Percentiles rank a stretch among this genome's conserved stretches.
These are phyloP conservation scores for Didymella keratinophila DNA, from an alignment of 2,329 filamentous ascomycete genomes.

Conservation along the genomic window DNA sequence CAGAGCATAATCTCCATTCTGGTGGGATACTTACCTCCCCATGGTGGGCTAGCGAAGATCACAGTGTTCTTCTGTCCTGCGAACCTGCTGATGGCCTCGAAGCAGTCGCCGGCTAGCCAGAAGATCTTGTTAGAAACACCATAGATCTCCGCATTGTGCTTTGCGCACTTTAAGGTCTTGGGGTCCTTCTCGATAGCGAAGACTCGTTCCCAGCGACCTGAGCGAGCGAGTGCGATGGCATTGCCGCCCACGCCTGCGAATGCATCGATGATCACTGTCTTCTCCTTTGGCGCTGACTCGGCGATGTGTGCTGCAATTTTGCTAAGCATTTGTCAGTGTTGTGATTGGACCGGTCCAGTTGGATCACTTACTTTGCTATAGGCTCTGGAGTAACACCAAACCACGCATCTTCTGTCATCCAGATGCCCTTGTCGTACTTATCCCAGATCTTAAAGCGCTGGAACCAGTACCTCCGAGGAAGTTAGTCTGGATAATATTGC, in stretches of 20 bases:
- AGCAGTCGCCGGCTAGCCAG: conserved; percentile 88
- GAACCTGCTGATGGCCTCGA: conserved; percentile 70
- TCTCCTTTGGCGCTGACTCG: conserved; percentile 61
- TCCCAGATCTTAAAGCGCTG: conserved; percentile 90
- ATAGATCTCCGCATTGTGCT: conserved; percentile 89
- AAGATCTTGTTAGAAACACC: conserved; percentile 79
- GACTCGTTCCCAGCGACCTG: conserved; percentile 79
- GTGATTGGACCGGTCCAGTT: not conserved
- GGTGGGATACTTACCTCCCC: conserved; percentile 66
- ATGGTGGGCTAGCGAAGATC: conserved; percentile 76
- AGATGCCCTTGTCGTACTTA: conserved; percentile 84
- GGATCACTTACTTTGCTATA: conserved; percentile 72
- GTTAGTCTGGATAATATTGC: too few relatives aligned
- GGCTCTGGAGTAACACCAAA: conserved; percentile 96
- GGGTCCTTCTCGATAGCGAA: conserved; percentile 89
- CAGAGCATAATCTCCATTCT: not conserved
- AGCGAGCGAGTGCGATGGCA: conserved; percentile 89
- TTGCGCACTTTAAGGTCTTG: conserved; percentile 83
- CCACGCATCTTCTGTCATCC: conserved; percentile 94
- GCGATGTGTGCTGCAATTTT: conserved; percentile 78
- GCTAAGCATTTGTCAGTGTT: conserved; percentile 48
- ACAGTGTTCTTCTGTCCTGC: conserved; percentile 62
- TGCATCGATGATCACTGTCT: conserved; percentile 78
- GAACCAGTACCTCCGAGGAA: conserved; percentile 76
- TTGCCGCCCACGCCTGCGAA: conserved; percentile 95